A percentile compares a stretch with the other conserved stretches of the same genome.
These are phyloP conservation scores for Tetrahymena thermophila DNA, from an alignment of 73 alveolate species.

Conservation along the genomic window DNA sequence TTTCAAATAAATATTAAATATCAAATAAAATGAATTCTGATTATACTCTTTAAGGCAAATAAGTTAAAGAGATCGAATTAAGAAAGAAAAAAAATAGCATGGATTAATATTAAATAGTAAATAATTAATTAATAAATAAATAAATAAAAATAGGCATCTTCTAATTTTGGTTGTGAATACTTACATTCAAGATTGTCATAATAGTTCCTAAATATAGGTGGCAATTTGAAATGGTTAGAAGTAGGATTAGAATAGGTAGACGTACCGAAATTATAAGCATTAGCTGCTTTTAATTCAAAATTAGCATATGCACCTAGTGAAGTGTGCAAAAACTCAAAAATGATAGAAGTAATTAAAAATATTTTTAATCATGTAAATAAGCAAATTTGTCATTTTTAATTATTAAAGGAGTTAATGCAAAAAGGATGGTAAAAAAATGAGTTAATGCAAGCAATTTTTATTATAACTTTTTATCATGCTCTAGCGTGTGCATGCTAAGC, in stretches of 20 bases:
- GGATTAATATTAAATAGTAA: too few relatives aligned
- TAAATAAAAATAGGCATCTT: neutral
- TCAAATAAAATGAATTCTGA: too few relatives aligned
- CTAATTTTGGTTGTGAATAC: neutral
- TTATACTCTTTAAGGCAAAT: too few relatives aligned
- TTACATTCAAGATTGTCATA: neutral
- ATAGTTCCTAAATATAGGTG: neutral
- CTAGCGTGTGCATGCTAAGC: neutral
- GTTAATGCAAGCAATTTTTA: neutral
- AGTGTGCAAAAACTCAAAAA: neutral
- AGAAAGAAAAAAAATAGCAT: too few relatives aligned
- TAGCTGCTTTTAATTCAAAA: neutral
- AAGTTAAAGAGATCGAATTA: too few relatives aligned
- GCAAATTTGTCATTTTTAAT: neutral
- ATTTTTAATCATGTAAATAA: too few relatives aligned
- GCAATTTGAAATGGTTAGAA: neutral
- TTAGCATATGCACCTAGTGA: neutral
- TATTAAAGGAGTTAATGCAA: neutral
- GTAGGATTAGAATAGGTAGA: neutral
- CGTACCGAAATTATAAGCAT: neutral
- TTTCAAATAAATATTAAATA: too few relatives aligned
- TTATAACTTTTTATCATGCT: neutral
- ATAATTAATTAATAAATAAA: too few relatives aligned
- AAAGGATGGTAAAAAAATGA: neutral
- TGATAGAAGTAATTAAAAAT: neutral